A percentile compares a stretch with the other conserved stretches of the same genome.
Conservation (phyloP, 345 rosid species). For the Crucihimalaya himalaica region DNA sequence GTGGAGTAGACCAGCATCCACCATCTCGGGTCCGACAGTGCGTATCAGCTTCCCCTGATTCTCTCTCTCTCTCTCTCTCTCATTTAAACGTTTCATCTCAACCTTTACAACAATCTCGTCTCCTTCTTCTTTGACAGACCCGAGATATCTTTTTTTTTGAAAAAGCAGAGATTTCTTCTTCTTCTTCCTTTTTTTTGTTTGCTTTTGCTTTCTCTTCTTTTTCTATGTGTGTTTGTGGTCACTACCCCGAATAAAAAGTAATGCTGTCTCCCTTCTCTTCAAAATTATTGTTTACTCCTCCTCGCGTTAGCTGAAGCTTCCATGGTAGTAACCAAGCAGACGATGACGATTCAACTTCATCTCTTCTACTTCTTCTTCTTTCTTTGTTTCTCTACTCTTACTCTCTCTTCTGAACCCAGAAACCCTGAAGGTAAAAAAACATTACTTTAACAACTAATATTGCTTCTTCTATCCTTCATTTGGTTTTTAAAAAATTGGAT, state of each 20-base stretch:
- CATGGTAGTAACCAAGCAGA: conserved; percentile 13
- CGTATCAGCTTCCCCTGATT: conserved; percentile 43
- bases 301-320: neutral
- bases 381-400: conserved; percentile 36
- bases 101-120: conserved; percentile 12
- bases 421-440: conserved; percentile 77
- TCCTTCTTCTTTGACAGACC: conserved; percentile 31
- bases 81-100: conserved; percentile 28
- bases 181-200: conserved; percentile 11
- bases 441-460: neutral
- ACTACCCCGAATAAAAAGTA: conserved; percentile 10
- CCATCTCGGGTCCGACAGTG: conserved; percentile 37
- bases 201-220: conserved; percentile 43
- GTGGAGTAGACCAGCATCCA: conserved; percentile 38
- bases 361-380: conserved; percentile 36
- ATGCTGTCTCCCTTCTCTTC: conserved; percentile 33
- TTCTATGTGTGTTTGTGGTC: conserved; percentile 36
- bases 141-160: conserved; percentile 1
- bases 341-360: conserved; percentile 21
- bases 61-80: conserved; percentile 19
- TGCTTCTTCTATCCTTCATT: neutral
- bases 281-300: neutral
- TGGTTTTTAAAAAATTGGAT: conserved; percentile 10
- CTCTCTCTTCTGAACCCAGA: conserved; percentile 72
- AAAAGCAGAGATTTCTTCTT: conserved; percentile 3